phyloP scores from a whole-genome alignment of 2,329 filamentous ascomycete genomes.

The Monilinia fructigena region DNA sequence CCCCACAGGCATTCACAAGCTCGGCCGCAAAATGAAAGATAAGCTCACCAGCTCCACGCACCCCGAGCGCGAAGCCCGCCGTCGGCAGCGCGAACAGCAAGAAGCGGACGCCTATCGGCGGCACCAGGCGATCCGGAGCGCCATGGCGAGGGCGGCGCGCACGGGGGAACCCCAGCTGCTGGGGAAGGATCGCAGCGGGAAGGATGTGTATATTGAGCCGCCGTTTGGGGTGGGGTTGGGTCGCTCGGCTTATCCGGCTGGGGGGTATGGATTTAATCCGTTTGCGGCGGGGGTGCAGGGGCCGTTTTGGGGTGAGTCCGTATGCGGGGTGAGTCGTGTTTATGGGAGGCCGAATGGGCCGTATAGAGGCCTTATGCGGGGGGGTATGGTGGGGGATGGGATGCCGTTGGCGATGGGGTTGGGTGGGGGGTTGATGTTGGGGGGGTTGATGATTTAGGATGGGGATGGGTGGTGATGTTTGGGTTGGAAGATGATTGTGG shows the following conservation, averaged over 20 bases:
- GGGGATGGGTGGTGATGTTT: background rate
- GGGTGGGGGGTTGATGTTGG: constrained; percentile 48
- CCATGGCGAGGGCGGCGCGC: constrained; percentile 50
- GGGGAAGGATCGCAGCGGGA: constrained; percentile 52
- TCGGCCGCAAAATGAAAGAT: constrained; percentile 59
- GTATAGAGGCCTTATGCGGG: constrained; percentile 47
- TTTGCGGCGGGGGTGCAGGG: constrained; percentile 42
- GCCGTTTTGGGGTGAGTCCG: constrained; percentile 26
- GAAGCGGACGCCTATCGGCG: constrained; percentile 50
- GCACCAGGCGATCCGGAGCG: constrained; percentile 51
- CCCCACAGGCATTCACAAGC: constrained; percentile 42
- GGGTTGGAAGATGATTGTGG: background rate
- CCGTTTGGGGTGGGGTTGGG: constrained; percentile 42
- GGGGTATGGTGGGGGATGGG: constrained; percentile 47
- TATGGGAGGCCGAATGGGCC: constrained; percentile 50
- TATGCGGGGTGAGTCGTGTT: constrained; percentile 48
- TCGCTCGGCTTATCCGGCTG: constrained; percentile 26
- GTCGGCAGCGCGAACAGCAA: constrained; percentile 48
- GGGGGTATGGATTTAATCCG: constrained; percentile 47
- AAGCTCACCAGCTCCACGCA: constrained; percentile 57
- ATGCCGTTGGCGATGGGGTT: constrained; percentile 47
- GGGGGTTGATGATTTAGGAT: constrained; percentile 42
- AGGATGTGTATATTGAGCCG: constrained; percentile 59
- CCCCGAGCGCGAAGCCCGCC: constrained; percentile 50
- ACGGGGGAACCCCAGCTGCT: constrained; percentile 57